Base-by-base conservation (phyloP, 768 basidiomycete species). In the Tulasnella calospora region DNA sequence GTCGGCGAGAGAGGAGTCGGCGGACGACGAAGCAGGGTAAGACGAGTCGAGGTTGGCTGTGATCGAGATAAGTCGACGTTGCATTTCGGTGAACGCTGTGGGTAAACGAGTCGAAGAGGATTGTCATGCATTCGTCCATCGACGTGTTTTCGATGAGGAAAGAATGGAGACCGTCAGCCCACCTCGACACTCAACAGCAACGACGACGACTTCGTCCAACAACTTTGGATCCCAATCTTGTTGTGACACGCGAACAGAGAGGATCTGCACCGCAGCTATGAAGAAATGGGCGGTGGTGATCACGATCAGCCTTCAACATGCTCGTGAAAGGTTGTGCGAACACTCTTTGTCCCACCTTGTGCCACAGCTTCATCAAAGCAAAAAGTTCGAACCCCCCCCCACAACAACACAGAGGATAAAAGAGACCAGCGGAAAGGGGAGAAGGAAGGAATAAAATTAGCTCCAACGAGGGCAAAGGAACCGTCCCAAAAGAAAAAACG, bases 11-110 rank as follows among this genome's bases (percentile, higher is more conserved):
- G 55, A 21, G n/a, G 27, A 71, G 41, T 80, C 47, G 78, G 74
- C 76, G 44, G 41, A 10, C 36, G 47, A 51, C 67, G 79, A 27
- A 74, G 36, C 27, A 30, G 74, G 23, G 21, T 5, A 72, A 40
- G 55, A 21, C 57, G 71, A 38, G 44, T 80, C 33, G 82, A 81
- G 81, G 61, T 81, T 83, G 38, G 84, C 85, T 44, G 85, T 83
- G 67, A 88, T 86, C 35, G 88, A 89, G n/a, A 86, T 83, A 51
- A 89, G 84, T n/a, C 93, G 85, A 36, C 89, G 86, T 81, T 90
- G 88, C 23, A 92, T 85, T 30, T 91, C 91, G 79, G 87, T 86
- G 72, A 85, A 73, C 73, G 69, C 71, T 41, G 77, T 51, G 2
- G n/a, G 1, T 17, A 19, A 83, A 86, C 87, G 78, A 76, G 67